These are phyloP conservation scores for Cutaneotrichosporon dermatis DNA, from an alignment of 1,284 basidiomycete species.

Conservation along the genomic window DNA sequence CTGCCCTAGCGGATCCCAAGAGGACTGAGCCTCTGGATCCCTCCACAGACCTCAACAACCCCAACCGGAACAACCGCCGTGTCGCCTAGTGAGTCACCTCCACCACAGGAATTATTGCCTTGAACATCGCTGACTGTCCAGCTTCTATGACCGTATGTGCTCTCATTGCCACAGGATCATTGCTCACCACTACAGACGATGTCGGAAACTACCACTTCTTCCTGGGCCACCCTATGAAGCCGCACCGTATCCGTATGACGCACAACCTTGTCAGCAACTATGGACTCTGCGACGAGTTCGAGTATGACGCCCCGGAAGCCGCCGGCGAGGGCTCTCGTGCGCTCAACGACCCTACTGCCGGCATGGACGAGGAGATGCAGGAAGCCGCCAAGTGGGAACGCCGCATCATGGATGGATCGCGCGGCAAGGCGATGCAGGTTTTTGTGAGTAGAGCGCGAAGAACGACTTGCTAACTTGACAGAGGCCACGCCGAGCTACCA, in stretches of 20 bases:
- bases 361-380: constrained; percentile 19
- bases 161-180: neutral
- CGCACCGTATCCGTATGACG: constrained; percentile 85
- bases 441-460: constrained; percentile 59
- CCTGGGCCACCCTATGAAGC: constrained; percentile 88
- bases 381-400: constrained; percentile 30
- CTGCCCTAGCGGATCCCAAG: constrained; percentile 12
- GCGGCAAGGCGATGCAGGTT: constrained; percentile 69
- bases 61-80: constrained; percentile 18
- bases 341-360: constrained; percentile 27
- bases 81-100: constrained; percentile 23
- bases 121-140: constrained; percentile 10
- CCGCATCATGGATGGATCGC: constrained; percentile 29
- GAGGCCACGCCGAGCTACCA: constrained; percentile 75
- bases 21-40: constrained; percentile 17
- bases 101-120: too few relatives aligned
- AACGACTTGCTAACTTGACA: constrained; percentile 34
- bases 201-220: constrained; percentile 65
- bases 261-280: constrained; percentile 90
- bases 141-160: constrained; percentile 37
- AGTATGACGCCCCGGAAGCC: constrained; percentile 26
- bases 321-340: constrained; percentile 26
- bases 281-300: constrained; percentile 56
- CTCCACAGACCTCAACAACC: constrained; percentile 18
- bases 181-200: constrained; percentile 25